phyloP scores from a whole-genome alignment of 768 basidiomycete genomes.

The Leccinum fibrillosum region DNA sequence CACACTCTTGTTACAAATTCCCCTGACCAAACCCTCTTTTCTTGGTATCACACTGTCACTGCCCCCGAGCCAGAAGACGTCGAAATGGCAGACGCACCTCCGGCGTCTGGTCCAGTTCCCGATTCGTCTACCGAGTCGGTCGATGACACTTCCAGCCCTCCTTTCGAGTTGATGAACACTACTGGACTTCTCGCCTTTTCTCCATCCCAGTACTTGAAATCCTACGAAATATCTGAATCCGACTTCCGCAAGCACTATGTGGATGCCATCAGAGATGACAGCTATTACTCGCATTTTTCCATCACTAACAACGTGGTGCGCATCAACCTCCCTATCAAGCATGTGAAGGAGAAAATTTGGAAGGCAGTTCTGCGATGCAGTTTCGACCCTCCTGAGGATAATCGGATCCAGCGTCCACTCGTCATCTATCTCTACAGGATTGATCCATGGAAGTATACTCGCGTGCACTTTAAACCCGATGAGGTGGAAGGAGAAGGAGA shows the following conservation, averaged over 20 bases:
- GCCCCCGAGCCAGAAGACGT: slow-evolving; percentile 5
- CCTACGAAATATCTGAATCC: slow-evolving; percentile 20
- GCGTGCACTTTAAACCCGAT: slow-evolving; percentile 9
- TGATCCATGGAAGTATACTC: slow-evolving; percentile 8
- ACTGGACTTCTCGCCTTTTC: slow-evolving; percentile 26
- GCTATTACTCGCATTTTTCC: slow-evolving; percentile 15
- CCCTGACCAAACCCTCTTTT: slow-evolving; percentile 26
- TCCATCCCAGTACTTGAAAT: slow-evolving; percentile 18
- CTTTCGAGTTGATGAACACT: background rate
- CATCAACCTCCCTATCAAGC: slow-evolving; percentile 22
- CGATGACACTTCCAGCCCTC: background rate
- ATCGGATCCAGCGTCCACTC: slow-evolving; percentile 17
- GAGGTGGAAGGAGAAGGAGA: background rate
- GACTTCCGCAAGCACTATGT: slow-evolving; percentile 20
- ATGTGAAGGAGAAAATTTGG: slow-evolving; percentile 9
- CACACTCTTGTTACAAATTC: slow-evolving; percentile 17
- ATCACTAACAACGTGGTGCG: slow-evolving; percentile 19
- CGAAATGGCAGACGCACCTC: slow-evolving; percentile 6
- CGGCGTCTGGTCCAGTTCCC: background rate
- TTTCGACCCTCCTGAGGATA: slow-evolving; percentile 10
- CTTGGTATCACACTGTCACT: slow-evolving; percentile 18
- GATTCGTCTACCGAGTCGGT: background rate
- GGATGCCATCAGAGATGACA: slow-evolving; percentile 8
- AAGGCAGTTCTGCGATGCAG: slow-evolving; percentile 26
- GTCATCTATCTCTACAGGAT: slow-evolving; percentile 22